Base-by-base conservation (phyloP, 2,329 filamentous ascomycete genomes). In the Epicoccum sorghinum region DNA sequence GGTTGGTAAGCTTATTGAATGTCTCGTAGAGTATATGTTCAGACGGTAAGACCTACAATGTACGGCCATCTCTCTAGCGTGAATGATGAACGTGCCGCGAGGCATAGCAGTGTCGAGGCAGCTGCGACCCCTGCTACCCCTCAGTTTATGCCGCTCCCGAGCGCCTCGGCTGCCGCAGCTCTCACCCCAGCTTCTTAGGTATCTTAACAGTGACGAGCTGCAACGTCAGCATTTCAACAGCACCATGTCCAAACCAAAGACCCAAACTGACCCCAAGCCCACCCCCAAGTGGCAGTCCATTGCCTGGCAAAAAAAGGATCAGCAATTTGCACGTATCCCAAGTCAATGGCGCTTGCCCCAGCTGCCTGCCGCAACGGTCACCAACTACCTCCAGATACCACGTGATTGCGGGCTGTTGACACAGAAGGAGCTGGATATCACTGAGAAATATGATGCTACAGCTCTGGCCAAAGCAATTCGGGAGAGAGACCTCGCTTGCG, bases 361-460 rank as follows among this genome's bases (percentile, higher is more conserved):
- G 18, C 41, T 59, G 12, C 68, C 69, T 0, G 36, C 64, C 38
- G n/a, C 62, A 3, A 54, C 61, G 14, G 58, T 65, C 18, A 66
- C 67, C 43, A 70, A 62, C 51, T 61, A 70, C 45, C 75, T 82
- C 46, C 71, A 79, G 25, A 70, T 85, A 8, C 83, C 83, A 3
- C 73, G 77, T n/a, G 73, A 74, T 44, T 82, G 82, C 60, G 82
- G 82, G 0, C 65, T 87, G 5, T 71, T 87, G 23, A 79, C 68
- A 1, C n/a, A 68, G 0, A 65, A 76, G 4, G 83, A 87, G 57
- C 65, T 86, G 18, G 67, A 73, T 0, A 84, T 87, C 43, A 87
- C 84, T 0, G 83, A 86, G 58, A 63, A 76, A 0, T 81, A 80
- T 57, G 79, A 84, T 66, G 79, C 78, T 7, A 75, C 74, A 4